A percentile compares a stretch with the other conserved stretches of the same genome.
These are phyloP conservation scores for Cryphonectria nitschkei DNA, from an alignment of 2,329 filamentous ascomycete genomes.

Conservation along the genomic window DNA sequence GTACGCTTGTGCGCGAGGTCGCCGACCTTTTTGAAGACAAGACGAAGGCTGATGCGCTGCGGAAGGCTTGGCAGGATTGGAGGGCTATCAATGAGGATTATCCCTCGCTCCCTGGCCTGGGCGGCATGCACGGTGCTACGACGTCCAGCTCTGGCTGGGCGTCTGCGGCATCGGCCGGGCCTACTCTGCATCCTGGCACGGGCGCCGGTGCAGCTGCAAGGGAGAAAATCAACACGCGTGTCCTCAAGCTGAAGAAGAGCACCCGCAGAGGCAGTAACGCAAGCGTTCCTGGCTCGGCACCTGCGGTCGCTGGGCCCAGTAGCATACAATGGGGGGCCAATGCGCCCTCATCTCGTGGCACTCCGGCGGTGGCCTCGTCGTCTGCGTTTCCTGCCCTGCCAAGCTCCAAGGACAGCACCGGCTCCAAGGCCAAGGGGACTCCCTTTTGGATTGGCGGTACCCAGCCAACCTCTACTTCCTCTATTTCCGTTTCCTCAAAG, in stretches of 20 bases:
- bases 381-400: constrained; percentile 52
- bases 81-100: constrained; percentile 96
- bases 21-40: constrained; percentile 91
- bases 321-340: constrained; percentile 25
- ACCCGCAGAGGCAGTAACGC: constrained; percentile 47
- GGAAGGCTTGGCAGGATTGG: constrained; percentile 93
- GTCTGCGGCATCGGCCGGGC: constrained; percentile 63
- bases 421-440: constrained; percentile 2
- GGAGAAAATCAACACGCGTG: constrained; percentile 56
- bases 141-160: constrained; percentile 63
- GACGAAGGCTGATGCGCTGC: constrained; percentile 70
- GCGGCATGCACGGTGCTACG: constrained; percentile 66
- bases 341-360: constrained; percentile 21
- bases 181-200: constrained; percentile 52
- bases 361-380: constrained; percentile 34
- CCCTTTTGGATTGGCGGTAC: constrained; percentile 33
- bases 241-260: constrained; percentile 64
- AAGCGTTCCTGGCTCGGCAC: constrained; percentile 36
- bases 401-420: constrained; percentile 24
- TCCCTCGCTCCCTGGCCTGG: constrained; percentile 78
- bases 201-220: constrained; percentile 44
- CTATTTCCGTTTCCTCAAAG: neutral
- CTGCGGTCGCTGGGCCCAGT: constrained; percentile 22
- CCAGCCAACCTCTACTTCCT: constrained; percentile 5
- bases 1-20: constrained; percentile 87